Base-by-base conservation (phyloP, 108 stramenopile genomes). In the Cylindrotheca fusiformis region DNA sequence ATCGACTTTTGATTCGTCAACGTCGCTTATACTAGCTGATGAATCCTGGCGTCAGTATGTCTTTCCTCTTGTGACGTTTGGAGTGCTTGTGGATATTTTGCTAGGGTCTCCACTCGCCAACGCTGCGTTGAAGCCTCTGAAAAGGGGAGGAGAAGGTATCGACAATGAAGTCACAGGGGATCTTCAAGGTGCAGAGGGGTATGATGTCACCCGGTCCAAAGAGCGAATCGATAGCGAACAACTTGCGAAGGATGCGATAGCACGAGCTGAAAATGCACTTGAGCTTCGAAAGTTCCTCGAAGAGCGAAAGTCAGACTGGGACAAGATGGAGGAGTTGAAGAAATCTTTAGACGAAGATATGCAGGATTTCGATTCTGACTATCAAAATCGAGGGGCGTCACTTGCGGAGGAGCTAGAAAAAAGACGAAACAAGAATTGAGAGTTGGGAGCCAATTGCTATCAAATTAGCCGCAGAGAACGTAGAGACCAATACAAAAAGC, bases 11-110 rank as follows among this genome's bases (percentile, higher is more conserved):
- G n/a, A n/a, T n/a, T n/a, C n/a, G n/a, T n/a, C n/a, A n/a, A 17
- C 49, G 3, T 33, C 48, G 3, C 4, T 63, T 3, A 31, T 63
- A 3, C 29, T 46, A 4, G 51, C 12, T 32, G 50, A 22, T 19
- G 79, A 81, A 54, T 76, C 78, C 53, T 93, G 91, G 88, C 70
- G 92, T 27, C 88, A 90, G 66, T 94, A 94, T 47, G 87, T 94
- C n/a, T 87, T 88, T 17, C 73, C 90, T 21, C 70, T 69, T 18
- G 84, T 94, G 6, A 77, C 76, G 25, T 57, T 44, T 21, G 68
- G 36, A 2, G 88, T 94, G 12, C 69, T 94, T 14, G 19, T 90
- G 2, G 92, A 94, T 60, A 94, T 94, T 72, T 55, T 86, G 1
- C 50, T 94, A 44, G 92, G 92, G 49, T 84, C 80, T 8, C 92